These are phyloP conservation scores for Daedaleopsis nitida DNA, from an alignment of 768 basidiomycete genomes.

Conservation along the genomic window DNA sequence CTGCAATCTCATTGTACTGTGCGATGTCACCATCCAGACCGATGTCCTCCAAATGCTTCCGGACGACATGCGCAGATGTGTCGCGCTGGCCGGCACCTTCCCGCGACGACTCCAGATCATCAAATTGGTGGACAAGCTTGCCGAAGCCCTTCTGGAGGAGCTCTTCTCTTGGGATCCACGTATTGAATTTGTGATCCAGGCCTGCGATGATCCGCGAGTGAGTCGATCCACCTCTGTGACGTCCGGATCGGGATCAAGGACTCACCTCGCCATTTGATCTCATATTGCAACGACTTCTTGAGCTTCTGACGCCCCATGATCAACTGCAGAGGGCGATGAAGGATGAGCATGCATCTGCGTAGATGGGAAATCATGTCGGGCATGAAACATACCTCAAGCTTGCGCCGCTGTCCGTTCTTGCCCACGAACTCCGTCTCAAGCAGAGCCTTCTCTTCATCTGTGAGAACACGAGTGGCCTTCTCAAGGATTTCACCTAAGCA, in stretches of 20 bases:
- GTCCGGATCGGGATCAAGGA: not conserved
- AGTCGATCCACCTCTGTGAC: not conserved
- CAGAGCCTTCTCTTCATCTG: conserved; percentile 78
- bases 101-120: conserved; percentile 93
- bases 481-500: conserved; percentile 79
- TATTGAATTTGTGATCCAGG: conserved; percentile 84
- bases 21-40: conserved; percentile 97
- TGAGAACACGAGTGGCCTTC: conserved; percentile 88
- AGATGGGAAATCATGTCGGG: not conserved
- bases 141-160: conserved; percentile 83
- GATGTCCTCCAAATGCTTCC: conserved; percentile 93
- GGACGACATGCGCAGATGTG: conserved; percentile 75
- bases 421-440: conserved; percentile 89
- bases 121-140: conserved; percentile 92
- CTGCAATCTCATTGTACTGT: conserved; percentile 95
- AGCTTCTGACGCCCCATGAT: conserved; percentile 96
- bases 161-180: conserved; percentile 89
- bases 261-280: conserved; percentile 76
- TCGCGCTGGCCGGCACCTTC: conserved; percentile 94
- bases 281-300: conserved; percentile 94
- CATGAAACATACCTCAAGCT: conserved; percentile 69
- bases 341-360: not conserved
- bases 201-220: conserved; percentile 30
- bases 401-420: conserved; percentile 86
- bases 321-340: conserved; percentile 44